Percentiles rank a stretch among this genome's conserved stretches.
Evolutionary conservation across 192 early-diverging fungal genomes (phyloP).

Genomic region (Pecoramyces ruminantium): DNA sequence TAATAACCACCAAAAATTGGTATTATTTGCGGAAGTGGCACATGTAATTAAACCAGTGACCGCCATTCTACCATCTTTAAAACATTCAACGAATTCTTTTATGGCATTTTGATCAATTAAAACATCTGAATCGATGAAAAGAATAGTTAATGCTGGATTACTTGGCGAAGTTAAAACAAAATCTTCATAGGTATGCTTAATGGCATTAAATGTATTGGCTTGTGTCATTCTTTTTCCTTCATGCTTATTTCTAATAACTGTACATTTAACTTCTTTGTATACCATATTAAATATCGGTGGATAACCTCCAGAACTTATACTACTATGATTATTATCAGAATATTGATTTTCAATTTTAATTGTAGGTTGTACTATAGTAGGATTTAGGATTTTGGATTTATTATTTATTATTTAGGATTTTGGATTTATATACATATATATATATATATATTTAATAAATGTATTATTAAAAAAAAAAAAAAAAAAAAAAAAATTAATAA

Average conservation of each 20-base stretch:
- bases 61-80: conserved; percentile 10
- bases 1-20: conserved; percentile 11
- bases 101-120: conserved; percentile 11
- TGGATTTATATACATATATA: too few species aligned
- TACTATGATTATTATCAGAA: background rate
- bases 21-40: background rate
- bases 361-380: background rate
- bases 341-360: background rate
- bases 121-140: conserved; percentile 32
- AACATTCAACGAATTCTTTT: conserved; percentile 9
- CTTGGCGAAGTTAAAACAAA: background rate
- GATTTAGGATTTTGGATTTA: too few species aligned
- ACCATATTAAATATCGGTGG: background rate
- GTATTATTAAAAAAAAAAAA: too few species aligned
- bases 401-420: too few species aligned
- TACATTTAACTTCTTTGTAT: background rate
- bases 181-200: conserved; percentile 2
- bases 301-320: background rate
- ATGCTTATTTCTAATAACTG: conserved; percentile 4
- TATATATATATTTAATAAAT: too few species aligned
- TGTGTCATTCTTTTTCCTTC: conserved; percentile 32
- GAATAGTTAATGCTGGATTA: conserved; percentile 1
- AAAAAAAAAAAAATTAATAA: too few species aligned
- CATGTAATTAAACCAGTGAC: conserved; percentile 18
- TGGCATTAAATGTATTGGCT: conserved; percentile 14